Percentiles rank a stretch among this genome's conserved stretches.
Conservation (phyloP, 1,284 basidiomycete species). For the Jaminaea rosea region DNA sequence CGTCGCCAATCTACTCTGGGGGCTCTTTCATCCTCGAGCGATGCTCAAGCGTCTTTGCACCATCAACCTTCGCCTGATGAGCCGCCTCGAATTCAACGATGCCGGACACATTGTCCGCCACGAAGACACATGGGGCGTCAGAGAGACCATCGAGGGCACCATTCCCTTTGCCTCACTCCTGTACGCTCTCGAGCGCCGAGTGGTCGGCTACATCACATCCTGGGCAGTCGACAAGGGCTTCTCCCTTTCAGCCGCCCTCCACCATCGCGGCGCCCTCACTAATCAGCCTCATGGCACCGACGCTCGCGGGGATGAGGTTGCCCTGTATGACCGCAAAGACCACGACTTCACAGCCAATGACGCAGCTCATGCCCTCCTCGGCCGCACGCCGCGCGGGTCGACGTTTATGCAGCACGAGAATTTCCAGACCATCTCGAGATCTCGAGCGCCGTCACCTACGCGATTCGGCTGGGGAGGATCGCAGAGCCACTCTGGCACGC, state of each 20-base stretch:
- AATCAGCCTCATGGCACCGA: background rate
- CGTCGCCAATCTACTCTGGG: slow-evolving; percentile 29
- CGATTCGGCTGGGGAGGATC: slow-evolving; percentile 19
- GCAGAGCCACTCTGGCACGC: background rate
- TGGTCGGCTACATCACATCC: slow-evolving; percentile 33
- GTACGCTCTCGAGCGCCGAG: slow-evolving; percentile 35
- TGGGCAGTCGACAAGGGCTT: slow-evolving; percentile 38
- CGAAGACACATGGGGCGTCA: slow-evolving; percentile 45
- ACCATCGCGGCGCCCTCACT: background rate
- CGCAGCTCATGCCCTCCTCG: slow-evolving; percentile 9
- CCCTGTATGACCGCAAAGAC: background rate
- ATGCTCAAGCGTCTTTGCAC: slow-evolving; percentile 34
- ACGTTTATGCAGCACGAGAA: slow-evolving; percentile 15
- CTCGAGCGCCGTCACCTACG: slow-evolving; percentile 28
- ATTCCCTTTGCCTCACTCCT: slow-evolving; percentile 36
- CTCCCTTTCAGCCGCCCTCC: slow-evolving; percentile 21
- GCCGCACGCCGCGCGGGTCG: slow-evolving; percentile 3
- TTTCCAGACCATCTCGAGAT: slow-evolving; percentile 31
- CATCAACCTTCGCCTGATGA: slow-evolving; percentile 43
- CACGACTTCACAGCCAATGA: slow-evolving; percentile 6
- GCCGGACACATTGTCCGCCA: slow-evolving; percentile 43
- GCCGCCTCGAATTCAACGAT: slow-evolving; percentile 46
- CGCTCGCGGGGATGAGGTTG: background rate
- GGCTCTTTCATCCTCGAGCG: slow-evolving; percentile 32
- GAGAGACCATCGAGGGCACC: slow-evolving; percentile 43